Conservation (phyloP, 371 early-diverging fungal species). For the Parasitella parasitica region DNA sequence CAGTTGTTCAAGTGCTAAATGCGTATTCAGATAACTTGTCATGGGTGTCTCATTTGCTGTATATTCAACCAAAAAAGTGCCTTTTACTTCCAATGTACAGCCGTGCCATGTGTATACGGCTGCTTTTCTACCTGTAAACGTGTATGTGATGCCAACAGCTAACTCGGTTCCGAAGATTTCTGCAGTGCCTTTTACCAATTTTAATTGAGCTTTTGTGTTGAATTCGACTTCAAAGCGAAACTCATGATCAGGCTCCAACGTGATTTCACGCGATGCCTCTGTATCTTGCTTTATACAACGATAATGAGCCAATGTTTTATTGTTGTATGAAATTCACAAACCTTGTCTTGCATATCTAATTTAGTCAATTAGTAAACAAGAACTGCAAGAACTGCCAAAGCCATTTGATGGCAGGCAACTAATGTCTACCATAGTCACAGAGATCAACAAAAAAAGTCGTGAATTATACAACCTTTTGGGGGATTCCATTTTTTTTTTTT, state of each 20-base stretch:
- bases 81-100: conserved; percentile 72
- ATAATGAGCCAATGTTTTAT: background rate
- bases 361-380: background rate
- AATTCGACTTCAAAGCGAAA: conserved; percentile 78
- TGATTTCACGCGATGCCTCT: conserved; percentile 29
- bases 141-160: conserved; percentile 71
- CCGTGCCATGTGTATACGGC: conserved; percentile 97
- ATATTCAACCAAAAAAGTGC: conserved; percentile 79
- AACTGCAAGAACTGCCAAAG: background rate
- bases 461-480: background rate
- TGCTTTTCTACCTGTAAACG: conserved; percentile 80
- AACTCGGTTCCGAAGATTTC: conserved; percentile 94
- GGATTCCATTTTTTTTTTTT: no score
- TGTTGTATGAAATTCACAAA: background rate
- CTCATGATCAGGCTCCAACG: conserved; percentile 66
- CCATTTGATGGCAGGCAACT: background rate
- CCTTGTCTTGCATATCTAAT: background rate
- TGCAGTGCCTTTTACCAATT: conserved; percentile 76
- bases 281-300: conserved; percentile 10
- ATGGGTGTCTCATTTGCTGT: conserved; percentile 94
- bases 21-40: conserved; percentile 84
- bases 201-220: conserved; percentile 46
- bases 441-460: background rate
- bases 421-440: background rate
- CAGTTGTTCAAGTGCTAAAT: conserved; percentile 82